phyloP scores from a whole-genome alignment of 805 yeast species.

The Ascoidea rubescens region DNA sequence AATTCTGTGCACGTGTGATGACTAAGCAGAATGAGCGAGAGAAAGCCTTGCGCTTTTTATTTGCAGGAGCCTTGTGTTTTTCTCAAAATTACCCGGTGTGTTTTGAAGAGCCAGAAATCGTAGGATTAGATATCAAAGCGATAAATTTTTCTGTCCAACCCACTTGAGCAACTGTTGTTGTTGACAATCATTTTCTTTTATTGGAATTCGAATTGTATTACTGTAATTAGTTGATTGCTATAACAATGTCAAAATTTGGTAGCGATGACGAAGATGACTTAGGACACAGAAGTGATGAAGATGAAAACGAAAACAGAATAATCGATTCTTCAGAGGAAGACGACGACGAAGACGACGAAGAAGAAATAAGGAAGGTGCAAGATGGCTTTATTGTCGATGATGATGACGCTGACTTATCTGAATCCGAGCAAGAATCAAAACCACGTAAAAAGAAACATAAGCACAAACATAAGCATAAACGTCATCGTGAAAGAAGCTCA shows the following conservation, averaged over 20 bases:
- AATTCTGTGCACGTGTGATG: too few species aligned
- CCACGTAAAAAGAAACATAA: conserved; percentile 18
- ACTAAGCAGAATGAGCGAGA: too few species aligned
- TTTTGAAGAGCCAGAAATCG: too few species aligned
- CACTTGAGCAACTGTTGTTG: too few species aligned
- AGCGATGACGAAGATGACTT: background rate
- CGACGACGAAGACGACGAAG: conserved; percentile 12
- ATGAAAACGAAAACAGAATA: conserved; percentile 7
- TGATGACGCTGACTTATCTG: conserved; percentile 12
- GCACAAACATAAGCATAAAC: conserved; percentile 21
- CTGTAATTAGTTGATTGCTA: too few species aligned
- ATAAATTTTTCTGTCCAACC: too few species aligned
- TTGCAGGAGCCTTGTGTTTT: too few species aligned
- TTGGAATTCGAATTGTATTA: too few species aligned
- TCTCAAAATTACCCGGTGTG: too few species aligned
- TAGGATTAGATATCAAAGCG: too few species aligned
- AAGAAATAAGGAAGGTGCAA: conserved; percentile 8
- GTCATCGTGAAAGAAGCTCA: conserved; percentile 23
- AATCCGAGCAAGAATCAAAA: conserved; percentile 12
- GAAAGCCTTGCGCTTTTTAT: too few species aligned
- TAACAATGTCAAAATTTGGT: background rate
- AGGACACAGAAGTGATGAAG: background rate
- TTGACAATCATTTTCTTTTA: too few species aligned
- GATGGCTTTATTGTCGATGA: conserved; percentile 11
- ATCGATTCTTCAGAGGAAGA: conserved; percentile 11